These are phyloP conservation scores for Magnaporthiopsis incrustans DNA, from an alignment of 2,329 filamentous ascomycete genomes.

Conservation along the genomic window DNA sequence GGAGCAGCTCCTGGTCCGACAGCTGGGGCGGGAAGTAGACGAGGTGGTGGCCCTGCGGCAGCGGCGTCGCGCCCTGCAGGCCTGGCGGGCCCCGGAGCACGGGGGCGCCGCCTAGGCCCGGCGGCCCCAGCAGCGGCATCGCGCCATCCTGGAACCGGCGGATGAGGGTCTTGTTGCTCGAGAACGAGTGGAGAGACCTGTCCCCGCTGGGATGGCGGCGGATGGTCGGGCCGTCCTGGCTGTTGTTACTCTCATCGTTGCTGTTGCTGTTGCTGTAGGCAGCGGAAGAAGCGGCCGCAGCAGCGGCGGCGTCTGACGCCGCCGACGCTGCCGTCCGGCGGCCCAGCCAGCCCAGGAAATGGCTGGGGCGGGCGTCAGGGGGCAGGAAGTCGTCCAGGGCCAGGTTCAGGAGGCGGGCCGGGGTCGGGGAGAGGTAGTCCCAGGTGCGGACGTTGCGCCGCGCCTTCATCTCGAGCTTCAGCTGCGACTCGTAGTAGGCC, in stretches of 20 bases:
- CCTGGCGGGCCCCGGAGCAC: background rate
- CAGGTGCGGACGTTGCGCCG: constrained; percentile 26
- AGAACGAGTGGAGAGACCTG: too few relatives aligned
- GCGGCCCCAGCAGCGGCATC: background rate
- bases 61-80: background rate
- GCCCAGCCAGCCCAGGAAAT: constrained; percentile 2
- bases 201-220: too few relatives aligned
- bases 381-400: constrained; percentile 37
- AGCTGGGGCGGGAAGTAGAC: constrained; percentile 77
- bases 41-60: constrained; percentile 62
- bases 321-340: too few relatives aligned
- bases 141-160: background rate
- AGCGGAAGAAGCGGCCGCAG: too few relatives aligned
- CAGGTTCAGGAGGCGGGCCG: constrained; percentile 56
- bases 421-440: constrained; percentile 46
- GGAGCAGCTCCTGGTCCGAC: constrained; percentile 52
- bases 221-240: too few relatives aligned
- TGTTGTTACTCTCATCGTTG: too few relatives aligned
- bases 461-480: constrained; percentile 10
- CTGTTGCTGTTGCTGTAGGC: background rate
- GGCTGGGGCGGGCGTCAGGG: background rate
- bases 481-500: constrained; percentile 6
- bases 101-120: background rate
- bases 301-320: background rate
- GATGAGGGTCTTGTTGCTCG: too few relatives aligned